These are phyloP conservation scores for Lentinula boryana DNA, from an alignment of 768 basidiomycete species.

Conservation along the genomic window DNA sequence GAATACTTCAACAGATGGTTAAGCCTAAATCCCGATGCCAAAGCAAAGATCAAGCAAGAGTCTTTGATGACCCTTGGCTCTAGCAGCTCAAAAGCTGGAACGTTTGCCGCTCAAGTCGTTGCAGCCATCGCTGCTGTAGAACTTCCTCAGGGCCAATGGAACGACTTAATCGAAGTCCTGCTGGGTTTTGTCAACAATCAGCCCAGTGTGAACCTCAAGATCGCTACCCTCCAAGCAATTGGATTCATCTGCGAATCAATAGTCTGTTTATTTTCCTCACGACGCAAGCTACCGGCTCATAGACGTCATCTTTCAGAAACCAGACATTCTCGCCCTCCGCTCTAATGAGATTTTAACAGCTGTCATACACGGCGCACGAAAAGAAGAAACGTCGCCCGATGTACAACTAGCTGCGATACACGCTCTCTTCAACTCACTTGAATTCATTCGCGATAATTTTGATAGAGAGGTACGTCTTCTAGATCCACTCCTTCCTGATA, in stretches of 20 bases:
- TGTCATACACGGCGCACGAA: slow-evolving; percentile 95
- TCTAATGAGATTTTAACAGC: slow-evolving; percentile 98
- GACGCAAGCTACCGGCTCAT: slow-evolving; percentile 7
- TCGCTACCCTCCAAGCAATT: slow-evolving; percentile 90
- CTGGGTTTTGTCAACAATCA: slow-evolving; percentile 77
- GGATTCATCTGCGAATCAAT: slow-evolving; percentile 97
- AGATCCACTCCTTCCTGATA: neutral
- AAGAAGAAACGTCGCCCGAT: slow-evolving; percentile 86
- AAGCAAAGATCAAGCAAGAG: slow-evolving; percentile 82
- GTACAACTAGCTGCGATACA: slow-evolving; percentile 93
- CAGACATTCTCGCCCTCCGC: slow-evolving; percentile 80
- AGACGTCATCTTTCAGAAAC: slow-evolving; percentile 58
- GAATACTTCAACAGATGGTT: slow-evolving; percentile 82
- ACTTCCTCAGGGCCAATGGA: slow-evolving; percentile 84
- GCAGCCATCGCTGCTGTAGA: slow-evolving; percentile 93
- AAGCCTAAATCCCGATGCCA: slow-evolving; percentile 58
- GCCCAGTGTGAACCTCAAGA: slow-evolving; percentile 64
- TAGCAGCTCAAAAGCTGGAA: slow-evolving; percentile 62
- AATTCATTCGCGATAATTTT: slow-evolving; percentile 97
- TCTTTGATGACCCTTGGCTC: slow-evolving; percentile 81
- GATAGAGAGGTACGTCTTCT: slow-evolving; percentile 76
- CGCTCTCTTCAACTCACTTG: slow-evolving; percentile 90
- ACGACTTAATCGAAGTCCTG: slow-evolving; percentile 81
- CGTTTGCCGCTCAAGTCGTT: slow-evolving; percentile 89
- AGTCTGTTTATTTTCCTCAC: slow-evolving; percentile 43